Conservation (phyloP, 208 protist species). For the Phytomonas francai region DNA sequence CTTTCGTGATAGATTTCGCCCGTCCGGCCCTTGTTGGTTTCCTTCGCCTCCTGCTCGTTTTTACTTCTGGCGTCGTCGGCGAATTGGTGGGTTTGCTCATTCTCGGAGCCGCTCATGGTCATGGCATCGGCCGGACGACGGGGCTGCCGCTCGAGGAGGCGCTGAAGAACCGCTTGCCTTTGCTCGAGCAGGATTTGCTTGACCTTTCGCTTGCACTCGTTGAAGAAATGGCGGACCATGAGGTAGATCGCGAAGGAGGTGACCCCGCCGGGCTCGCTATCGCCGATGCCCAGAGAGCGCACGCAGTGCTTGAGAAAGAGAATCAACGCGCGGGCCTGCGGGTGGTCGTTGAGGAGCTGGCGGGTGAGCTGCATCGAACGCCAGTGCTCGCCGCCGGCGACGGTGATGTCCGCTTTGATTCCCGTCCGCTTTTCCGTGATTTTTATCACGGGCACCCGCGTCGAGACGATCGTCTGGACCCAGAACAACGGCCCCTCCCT, state of each 20-base stretch:
- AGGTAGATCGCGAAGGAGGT: conserved; percentile 84
- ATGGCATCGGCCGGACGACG: not conserved
- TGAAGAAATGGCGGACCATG: conserved; percentile 77
- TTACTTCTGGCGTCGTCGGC: not conserved
- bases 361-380: conserved; percentile 75
- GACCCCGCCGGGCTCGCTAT: conserved; percentile 63
- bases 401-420: conserved; percentile 73
- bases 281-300: conserved; percentile 44
- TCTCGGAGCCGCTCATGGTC: not conserved
- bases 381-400: conserved; percentile 83
- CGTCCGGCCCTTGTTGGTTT: too few relatives aligned
- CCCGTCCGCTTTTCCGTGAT: conserved; percentile 52
- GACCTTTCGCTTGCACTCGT: conserved; percentile 39
- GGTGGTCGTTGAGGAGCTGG: conserved; percentile 42
- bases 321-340: conserved; percentile 60
- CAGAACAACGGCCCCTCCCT: conserved; percentile 49
- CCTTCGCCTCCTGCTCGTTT: not conserved
- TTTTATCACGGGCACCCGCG: conserved; percentile 82
- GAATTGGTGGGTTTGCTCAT: not conserved
- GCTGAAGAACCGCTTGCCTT: not conserved
- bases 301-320: conserved; percentile 83
- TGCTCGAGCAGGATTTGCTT: conserved; percentile 26
- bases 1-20: too few relatives aligned
- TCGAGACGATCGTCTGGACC: conserved; percentile 71
- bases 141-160: conserved; percentile 6